These are phyloP conservation scores for Apiospora hydei DNA, from an alignment of 2,329 filamentous ascomycete genomes.

Conservation along the genomic window DNA sequence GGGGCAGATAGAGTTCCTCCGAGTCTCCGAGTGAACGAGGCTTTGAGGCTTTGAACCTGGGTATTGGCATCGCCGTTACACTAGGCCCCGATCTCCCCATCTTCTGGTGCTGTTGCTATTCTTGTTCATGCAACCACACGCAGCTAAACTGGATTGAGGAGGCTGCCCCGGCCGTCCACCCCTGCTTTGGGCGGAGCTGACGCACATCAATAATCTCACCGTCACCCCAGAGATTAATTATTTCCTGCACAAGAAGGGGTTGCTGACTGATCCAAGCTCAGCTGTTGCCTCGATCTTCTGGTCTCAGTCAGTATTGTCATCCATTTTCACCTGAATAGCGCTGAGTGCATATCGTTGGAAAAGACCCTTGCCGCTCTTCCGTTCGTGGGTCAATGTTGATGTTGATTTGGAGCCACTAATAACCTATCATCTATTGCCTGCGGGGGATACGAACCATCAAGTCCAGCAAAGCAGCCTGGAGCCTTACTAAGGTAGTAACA, in stretches of 20 bases:
- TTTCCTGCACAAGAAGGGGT: not conserved
- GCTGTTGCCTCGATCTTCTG: not conserved
- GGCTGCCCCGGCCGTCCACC: not conserved
- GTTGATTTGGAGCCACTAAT: not conserved
- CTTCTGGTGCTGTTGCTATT: constrained; percentile 9
- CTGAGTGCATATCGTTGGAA: not conserved
- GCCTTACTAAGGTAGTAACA: not conserved
- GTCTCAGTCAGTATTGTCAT: not conserved
- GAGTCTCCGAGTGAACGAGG: not conserved
- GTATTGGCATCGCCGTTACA: not conserved
- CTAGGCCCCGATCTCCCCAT: not conserved
- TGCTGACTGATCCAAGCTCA: not conserved
- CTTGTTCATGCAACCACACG: not conserved
- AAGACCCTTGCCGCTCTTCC: not conserved
- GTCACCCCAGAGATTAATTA: not conserved
- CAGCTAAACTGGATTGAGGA: constrained; percentile 14
- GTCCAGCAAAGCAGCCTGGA: not conserved
- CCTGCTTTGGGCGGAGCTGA: constrained; percentile 13
- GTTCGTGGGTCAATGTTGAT: not conserved
- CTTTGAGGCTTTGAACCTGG: not conserved
- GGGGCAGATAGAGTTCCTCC: not conserved
- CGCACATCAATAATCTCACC: not conserved
- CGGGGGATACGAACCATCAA: not conserved
- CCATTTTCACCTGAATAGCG: not conserved
- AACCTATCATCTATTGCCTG: not conserved